Percentiles rank a stretch among this genome's conserved stretches.
These are phyloP conservation scores for Letharia lupina DNA, from an alignment of 495 filamentous ascomycete genomes.

Conservation along the genomic window DNA sequence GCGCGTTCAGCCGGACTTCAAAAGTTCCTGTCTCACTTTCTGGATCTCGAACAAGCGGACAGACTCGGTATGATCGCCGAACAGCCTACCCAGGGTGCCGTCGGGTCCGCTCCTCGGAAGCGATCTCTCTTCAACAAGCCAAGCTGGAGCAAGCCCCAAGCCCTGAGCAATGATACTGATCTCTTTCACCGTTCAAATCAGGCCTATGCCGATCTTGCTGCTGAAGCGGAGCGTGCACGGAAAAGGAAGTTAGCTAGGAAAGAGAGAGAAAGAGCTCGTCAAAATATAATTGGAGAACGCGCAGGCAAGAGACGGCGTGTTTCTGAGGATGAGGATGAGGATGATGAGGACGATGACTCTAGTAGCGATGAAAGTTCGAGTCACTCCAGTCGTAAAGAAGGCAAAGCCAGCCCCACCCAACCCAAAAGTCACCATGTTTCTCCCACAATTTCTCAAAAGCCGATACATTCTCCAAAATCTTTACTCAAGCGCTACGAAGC, in stretches of 20 bases:
- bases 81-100: constrained; percentile 1
- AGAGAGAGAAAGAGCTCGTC: constrained; percentile 30
- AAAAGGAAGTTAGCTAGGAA: constrained; percentile 30
- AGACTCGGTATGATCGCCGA: constrained; percentile 11
- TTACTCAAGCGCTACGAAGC: constrained; percentile 21
- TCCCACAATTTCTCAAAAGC: constrained; percentile 17
- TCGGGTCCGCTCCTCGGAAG: constrained; percentile 34
- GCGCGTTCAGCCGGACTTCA: background rate
- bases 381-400: background rate
- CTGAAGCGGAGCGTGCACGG: constrained; percentile 41
- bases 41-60: background rate
- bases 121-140: constrained; percentile 62
- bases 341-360: constrained; percentile 21
- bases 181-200: constrained; percentile 63
- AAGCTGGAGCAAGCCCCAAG: constrained; percentile 41
- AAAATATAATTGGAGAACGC: constrained; percentile 19
- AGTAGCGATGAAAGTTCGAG: constrained; percentile 15
- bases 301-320: constrained; percentile 18
- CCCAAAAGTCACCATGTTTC: background rate
- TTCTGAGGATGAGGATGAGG: constrained; percentile 15
- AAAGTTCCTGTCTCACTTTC: too few relatives aligned
- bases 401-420: background rate
- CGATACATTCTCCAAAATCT: constrained; percentile 15
- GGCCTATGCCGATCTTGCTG: constrained; percentile 50
- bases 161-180: constrained; percentile 41